Base-by-base conservation (phyloP, 192 early-diverging fungal genomes). In the Umbelopsis sp. region DNA sequence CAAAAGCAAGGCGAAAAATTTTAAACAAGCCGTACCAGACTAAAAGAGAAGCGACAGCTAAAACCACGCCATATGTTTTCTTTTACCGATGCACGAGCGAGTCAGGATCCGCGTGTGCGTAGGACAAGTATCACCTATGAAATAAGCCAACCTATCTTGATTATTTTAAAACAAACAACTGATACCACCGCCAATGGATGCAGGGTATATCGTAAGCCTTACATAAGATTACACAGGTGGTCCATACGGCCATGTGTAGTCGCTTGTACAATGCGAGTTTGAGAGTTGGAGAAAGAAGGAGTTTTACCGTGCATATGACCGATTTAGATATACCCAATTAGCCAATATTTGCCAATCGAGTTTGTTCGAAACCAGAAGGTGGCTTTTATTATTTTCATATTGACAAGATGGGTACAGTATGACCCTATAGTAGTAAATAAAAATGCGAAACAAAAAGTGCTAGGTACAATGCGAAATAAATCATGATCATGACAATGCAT, bases 381-480 rank as follows among this genome's bases (percentile, higher is more conserved):
- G 48, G 48, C 18, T 21, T 49, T 49, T 49, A 20, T 49, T 49
- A 49, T 21, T 49, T 49, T 49, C 18, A 49, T 49, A 49, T 49
- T 16, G 20, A 49, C 48, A 49, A 49, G 48, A 1, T 21, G 3
- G 27, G 27, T 30, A 30, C 27, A 3, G 27, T 30, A 30, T 30
- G 27, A 1, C 27, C 27, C 3, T 30, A 3, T 2, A 30, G 27
- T 2, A 2, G 27, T 30, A 30, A 30, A 30, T 4, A 41, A 41
- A 41, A 41, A 41, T 41, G 27, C 27, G 27, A 30, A 41, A n/a
- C n/a, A n/a, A n/a, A 41, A 41, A 41, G 37, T 41, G 37, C 7
- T 41, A 41, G 37, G 37, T 41, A 41, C 37, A 41, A 41, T 41
- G 37, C 37, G 37, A 41, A 41, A 41, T 9, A 41, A 10, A 41